phyloP scores from a whole-genome alignment of 345 rosid species.

The Brassica incana region DNA sequence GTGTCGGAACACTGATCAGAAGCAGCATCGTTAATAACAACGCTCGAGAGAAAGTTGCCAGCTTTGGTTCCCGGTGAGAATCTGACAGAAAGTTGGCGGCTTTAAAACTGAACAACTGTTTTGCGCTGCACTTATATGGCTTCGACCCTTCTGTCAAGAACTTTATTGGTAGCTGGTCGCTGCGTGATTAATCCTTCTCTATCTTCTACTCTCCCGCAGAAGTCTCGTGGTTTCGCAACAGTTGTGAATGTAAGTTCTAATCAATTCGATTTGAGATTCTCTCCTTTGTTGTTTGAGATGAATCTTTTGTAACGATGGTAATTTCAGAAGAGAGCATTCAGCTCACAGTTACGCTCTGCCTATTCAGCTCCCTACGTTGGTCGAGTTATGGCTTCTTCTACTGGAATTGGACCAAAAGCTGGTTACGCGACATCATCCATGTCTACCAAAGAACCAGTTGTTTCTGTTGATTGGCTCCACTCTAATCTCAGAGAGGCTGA shows the following conservation, averaged over 20 bases:
- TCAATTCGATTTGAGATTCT: background rate
- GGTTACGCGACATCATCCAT: constrained; percentile 49
- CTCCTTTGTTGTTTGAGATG: background rate
- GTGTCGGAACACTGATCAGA: background rate
- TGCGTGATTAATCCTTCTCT: constrained; percentile 41
- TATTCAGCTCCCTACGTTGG: constrained; percentile 33
- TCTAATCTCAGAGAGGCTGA: constrained; percentile 67
- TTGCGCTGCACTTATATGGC: constrained; percentile 40
- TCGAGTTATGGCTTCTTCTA: constrained; percentile 64
- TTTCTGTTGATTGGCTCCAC: constrained; percentile 95
- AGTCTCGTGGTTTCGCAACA: constrained; percentile 34
- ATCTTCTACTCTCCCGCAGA: constrained; percentile 29
- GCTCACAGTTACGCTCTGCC: constrained; percentile 26
- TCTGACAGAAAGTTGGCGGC: constrained; percentile 4
- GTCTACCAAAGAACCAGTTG: constrained; percentile 66
- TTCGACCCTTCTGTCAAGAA: constrained; percentile 42
- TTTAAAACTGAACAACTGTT: background rate
- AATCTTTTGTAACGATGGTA: background rate
- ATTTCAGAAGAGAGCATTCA: constrained; percentile 53
- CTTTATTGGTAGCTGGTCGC: constrained; percentile 38
- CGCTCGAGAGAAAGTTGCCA: background rate
- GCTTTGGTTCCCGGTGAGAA: background rate
- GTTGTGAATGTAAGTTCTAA: constrained; percentile 45
- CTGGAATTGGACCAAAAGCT: constrained; percentile 40
- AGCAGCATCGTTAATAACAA: background rate